These are phyloP conservation scores for Flagelloscypha sp. DNA, from an alignment of 768 basidiomycete species.

Conservation along the genomic window DNA sequence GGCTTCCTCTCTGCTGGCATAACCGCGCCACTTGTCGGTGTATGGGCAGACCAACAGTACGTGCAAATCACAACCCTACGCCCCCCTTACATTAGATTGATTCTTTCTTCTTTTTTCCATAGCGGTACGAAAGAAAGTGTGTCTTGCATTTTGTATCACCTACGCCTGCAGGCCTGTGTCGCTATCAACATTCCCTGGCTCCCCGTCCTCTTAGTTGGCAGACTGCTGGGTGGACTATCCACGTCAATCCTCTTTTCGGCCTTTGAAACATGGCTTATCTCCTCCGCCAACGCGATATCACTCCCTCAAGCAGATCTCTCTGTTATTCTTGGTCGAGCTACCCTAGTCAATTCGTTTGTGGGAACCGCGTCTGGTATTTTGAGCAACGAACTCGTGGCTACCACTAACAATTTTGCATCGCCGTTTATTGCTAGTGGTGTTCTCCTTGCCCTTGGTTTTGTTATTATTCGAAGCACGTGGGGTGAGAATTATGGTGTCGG, in stretches of 20 bases:
- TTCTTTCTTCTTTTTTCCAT: not conserved
- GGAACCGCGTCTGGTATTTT: constrained; percentile 60
- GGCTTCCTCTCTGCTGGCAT: constrained; percentile 67
- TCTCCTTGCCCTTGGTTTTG: constrained; percentile 45
- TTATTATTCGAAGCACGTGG: constrained; percentile 54
- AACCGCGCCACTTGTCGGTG: constrained; percentile 62
- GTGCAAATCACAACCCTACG: too few species aligned
- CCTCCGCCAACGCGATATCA: constrained; percentile 42
- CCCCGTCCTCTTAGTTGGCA: constrained; percentile 54
- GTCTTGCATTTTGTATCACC: constrained; percentile 63
- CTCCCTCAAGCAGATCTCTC: constrained; percentile 54
- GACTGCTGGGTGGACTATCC: constrained; percentile 61
- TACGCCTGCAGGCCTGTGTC: constrained; percentile 52
- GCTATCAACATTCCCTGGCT: constrained; percentile 50
- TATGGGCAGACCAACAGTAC: constrained; percentile 72
- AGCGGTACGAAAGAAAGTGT: constrained; percentile 64
- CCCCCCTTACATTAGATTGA: too few species aligned
- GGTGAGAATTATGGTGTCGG: constrained; percentile 59
- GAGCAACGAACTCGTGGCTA: constrained; percentile 55
- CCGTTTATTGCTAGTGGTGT: constrained; percentile 62
- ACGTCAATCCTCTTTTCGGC: constrained; percentile 71
- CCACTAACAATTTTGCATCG: constrained; percentile 42
- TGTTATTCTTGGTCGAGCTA: constrained; percentile 64
- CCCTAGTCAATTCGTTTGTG: constrained; percentile 65
- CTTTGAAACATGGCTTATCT: constrained; percentile 74